phyloP scores from a whole-genome alignment of 2,329 filamentous ascomycete genomes.

The Botrytis porri region DNA sequence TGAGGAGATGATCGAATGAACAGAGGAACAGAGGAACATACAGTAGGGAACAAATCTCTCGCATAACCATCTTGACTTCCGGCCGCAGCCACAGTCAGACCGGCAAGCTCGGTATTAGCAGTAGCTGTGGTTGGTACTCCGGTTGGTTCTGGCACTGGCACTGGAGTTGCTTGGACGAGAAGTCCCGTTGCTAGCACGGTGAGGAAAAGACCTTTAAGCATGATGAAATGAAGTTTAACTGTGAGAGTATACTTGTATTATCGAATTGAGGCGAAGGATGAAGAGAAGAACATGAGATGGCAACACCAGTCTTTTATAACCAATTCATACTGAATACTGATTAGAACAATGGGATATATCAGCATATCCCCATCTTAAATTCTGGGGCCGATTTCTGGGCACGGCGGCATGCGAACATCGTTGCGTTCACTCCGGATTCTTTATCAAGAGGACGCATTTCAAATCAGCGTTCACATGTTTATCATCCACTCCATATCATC shows the following conservation, averaged over 20 bases:
- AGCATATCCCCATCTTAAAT: not conserved
- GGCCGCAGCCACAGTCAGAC: slow-evolving; percentile 55
- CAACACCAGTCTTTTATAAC: not conserved
- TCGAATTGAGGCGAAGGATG: not conserved
- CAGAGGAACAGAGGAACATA: not conserved
- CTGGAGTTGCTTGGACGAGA: not conserved
- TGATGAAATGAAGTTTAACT: not conserved
- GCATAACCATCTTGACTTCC: slow-evolving; percentile 57
- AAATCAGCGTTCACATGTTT: not conserved
- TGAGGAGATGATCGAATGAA: not conserved
- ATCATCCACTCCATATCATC: not conserved
- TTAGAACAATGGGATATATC: not conserved
- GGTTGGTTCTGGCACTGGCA: slow-evolving; percentile 45
- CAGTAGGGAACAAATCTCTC: slow-evolving; percentile 61
- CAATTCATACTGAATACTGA: not conserved
- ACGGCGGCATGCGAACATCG: not conserved
- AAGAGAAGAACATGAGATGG: not conserved
- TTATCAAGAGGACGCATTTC: not conserved
- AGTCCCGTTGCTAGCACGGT: not conserved
- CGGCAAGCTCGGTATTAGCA: slow-evolving; percentile 56
- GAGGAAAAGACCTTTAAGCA: slow-evolving; percentile 8
- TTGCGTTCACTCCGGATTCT: not conserved
- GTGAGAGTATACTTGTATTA: not conserved
- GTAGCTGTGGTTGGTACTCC: slow-evolving; percentile 59
- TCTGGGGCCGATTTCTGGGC: not conserved